Evolutionary conservation across 2,329 filamentous ascomycete genomes (phyloP).

Genomic region (Sporothrix brunneoviolacea): DNA sequence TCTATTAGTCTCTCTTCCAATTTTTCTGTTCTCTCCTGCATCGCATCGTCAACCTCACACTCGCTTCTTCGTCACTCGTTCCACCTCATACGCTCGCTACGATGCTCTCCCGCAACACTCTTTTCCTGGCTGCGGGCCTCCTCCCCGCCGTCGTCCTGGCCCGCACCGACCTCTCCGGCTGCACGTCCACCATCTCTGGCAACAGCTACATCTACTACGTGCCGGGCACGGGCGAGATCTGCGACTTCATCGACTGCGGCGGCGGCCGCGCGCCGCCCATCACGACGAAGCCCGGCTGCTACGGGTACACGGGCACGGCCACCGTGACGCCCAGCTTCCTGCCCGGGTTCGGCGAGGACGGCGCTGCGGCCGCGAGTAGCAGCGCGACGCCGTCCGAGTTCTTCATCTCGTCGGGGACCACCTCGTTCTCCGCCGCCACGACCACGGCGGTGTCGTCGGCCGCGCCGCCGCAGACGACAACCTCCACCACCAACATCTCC

Average conservation of each 20-base stretch:
- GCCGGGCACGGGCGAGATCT: constrained; percentile 58
- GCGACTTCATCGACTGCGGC: constrained; percentile 58
- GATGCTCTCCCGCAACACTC: background rate
- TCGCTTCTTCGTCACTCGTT: background rate
- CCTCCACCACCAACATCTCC: background rate
- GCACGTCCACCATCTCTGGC: constrained; percentile 35
- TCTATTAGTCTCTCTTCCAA: no score
- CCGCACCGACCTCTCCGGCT: constrained; percentile 41
- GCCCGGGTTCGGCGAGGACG: constrained; percentile 24
- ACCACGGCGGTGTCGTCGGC: background rate
- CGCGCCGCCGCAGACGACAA: background rate
- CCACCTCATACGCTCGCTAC: no score
- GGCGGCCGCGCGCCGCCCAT: constrained; percentile 60
- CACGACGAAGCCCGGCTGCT: constrained; percentile 56
- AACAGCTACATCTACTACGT: constrained; percentile 52
- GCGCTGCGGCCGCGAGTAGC: no score
- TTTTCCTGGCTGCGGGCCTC: constrained; percentile 8
- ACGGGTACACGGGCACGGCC: constrained; percentile 46
- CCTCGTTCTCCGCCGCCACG: background rate
- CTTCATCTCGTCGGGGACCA: background rate
- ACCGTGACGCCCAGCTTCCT: constrained; percentile 48
- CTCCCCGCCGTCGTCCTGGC: constrained; percentile 24
- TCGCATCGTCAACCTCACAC: no score
- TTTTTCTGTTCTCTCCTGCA: no score
- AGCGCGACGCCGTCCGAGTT: background rate